Base-by-base conservation (phyloP, 75 land plant genomes). In the Cupressus sempervirens region DNA sequence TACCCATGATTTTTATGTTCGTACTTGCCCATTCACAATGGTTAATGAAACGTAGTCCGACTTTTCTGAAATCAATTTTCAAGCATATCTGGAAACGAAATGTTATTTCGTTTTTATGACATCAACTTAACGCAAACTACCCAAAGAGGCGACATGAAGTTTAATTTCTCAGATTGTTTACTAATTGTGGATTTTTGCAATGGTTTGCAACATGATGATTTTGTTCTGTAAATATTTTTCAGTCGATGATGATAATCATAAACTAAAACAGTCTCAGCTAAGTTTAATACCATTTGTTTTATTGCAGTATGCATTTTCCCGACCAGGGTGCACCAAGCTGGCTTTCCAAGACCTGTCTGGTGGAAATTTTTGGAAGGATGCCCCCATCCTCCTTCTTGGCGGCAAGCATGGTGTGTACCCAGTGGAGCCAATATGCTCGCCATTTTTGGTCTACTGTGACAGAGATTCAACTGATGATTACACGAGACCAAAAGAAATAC, bases 341-440 rank as follows among this genome's bases (percentile, higher is more conserved):
- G 81, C 85, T 92, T 84, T 88, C 86, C 15, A 29, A 15, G 83
- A 26, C 45, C n/a, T 89, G 90, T 70, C 15, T 94, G 86, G 87
- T 86, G 87, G 94, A 94, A 81, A 89, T 94, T 54, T 36, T 94
- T 35, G 50, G 88, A 88, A 76, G 95, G 85, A 15, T 92, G 86
- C 88, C 92, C 67, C 95, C 95, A 50, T 58, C 77, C 72, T 88
- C 65, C 75, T 81, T 94, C 30, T 14, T 94, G 88, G 32, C 87
- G 84, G 95, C 95, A 85, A 90, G 90, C 56, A 73, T 41, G 87
- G 95, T 94, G 53, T 92, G 94, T 77, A 86, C 77, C 83, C 92
- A 88, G 40, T 94, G 95, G 95, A 86, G 94, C 58, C 89, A 88
- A 32, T 76, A 88, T 7, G 68, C 90, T 62, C 80, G 80, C 84